Base-by-base conservation (phyloP, 2,329 filamentous ascomycete genomes). In the Hypomyces rosellus region DNA sequence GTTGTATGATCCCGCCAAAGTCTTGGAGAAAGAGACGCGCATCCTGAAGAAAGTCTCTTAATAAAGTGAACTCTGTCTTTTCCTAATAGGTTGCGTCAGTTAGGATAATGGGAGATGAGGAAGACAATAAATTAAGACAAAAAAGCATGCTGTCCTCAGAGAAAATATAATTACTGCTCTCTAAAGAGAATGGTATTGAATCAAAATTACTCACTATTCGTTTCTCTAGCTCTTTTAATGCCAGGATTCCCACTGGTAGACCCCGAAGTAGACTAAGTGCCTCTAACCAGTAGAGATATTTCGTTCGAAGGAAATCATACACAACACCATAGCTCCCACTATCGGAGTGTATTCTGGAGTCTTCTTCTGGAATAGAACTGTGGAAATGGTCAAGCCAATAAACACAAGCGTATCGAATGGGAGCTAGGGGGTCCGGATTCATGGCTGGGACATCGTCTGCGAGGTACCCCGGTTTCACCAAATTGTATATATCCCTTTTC, bases 271-370 rank as follows among this genome's bases (percentile, higher is more conserved):
- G 61, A 44, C 67, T 68, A 2, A 74, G 61, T 30, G 67, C 65
- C 50, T 75, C 71, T 4, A 76, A 58, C 71, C 69, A 75, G 47
- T 73, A 63, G 1, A 75, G 61, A 46, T 64, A 63, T n/a, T 68
- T 63, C n/a, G 57, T 49, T 53, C 61, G 46, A 5, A 73, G 51
- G 50, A 74, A 74, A 3, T 30, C n/a, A 47, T 65, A 46, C 5
- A 64, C 54, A 16, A 16, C 15, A 18, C 58, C 61, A 40, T 52
- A 49, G 45, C 67, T 61, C 20, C 15, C 37, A 16, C 40, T n/a
- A 34, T 37, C 25, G 18, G 7, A 38, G 5, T 5, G 13, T 15
- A 13, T 5, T 38, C 5, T 13, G 36, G 36, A 14, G 15, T 13
- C 13, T 13, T 38, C 5, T 13, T 34, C 22, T 2, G 20, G 50